phyloP scores from a whole-genome alignment of 2,329 filamentous ascomycete species.

The Pyrenochaeta sp. region DNA sequence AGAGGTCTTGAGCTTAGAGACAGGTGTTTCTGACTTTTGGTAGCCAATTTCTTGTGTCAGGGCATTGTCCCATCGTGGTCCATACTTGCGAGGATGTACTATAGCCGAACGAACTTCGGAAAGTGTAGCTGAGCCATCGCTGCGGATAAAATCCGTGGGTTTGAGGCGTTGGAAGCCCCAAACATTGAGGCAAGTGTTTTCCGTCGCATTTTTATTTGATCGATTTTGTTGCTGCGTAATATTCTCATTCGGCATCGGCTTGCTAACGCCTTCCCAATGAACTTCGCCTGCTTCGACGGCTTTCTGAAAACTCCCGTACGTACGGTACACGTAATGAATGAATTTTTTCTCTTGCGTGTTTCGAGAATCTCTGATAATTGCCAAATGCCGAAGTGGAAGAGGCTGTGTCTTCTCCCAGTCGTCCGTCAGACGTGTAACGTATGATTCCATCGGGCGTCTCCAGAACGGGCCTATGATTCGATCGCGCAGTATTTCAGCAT shows the following conservation, averaged over 20 bases:
- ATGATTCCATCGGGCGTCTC: slow-evolving; percentile 63
- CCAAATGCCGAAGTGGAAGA: slow-evolving; percentile 63
- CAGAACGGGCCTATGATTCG: slow-evolving; percentile 61
- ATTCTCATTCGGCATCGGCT: slow-evolving; percentile 34
- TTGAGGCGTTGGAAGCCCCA: slow-evolving; percentile 41
- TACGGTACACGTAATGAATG: slow-evolving; percentile 64
- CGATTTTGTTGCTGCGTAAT: neutral
- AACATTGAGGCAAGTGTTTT: slow-evolving; percentile 22
- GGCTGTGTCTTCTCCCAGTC: slow-evolving; percentile 68
- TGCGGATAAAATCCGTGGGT: slow-evolving; percentile 26
- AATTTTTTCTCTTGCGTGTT: slow-evolving; percentile 55
- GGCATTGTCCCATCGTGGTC: slow-evolving; percentile 37
- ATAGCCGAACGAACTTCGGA: slow-evolving; percentile 33
- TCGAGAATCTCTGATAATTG: slow-evolving; percentile 63
- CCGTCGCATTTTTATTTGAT: slow-evolving; percentile 14
- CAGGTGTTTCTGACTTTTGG: slow-evolving; percentile 18
- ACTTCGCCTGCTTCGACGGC: slow-evolving; percentile 61
- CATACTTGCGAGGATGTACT: slow-evolving; percentile 22
- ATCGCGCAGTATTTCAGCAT: slow-evolving; percentile 53
- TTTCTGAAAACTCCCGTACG: slow-evolving; percentile 60
- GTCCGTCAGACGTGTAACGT: slow-evolving; percentile 62
- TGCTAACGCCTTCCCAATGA: slow-evolving; percentile 63
- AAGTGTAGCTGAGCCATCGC: slow-evolving; percentile 36
- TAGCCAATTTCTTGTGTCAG: slow-evolving; percentile 34
- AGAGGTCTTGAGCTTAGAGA: slow-evolving; percentile 7